Evolutionary conservation across 163 green algal species (phyloP), one percentile per base, ranked within the genome.

Genomic region (Chlamydomonas reinhardtii): DNA sequence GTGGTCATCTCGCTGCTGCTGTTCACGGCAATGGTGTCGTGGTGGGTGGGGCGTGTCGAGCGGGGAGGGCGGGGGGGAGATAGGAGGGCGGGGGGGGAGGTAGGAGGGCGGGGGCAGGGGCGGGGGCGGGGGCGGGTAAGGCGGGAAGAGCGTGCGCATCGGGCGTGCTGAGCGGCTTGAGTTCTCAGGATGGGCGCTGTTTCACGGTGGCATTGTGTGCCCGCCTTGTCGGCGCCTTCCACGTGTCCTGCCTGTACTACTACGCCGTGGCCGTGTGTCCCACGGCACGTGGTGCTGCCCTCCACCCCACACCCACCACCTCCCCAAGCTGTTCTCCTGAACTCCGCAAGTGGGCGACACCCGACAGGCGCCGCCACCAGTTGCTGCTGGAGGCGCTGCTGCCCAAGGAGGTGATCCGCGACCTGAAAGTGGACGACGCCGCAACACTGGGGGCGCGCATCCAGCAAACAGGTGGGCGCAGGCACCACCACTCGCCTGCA

Each of bases 351-450:
- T n/a, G n/a, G n/a, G n/a, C n/a, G n/a, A n/a, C n/a, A 29, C 59
- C 59, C 59, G 39, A 48, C 76, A 84, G 76, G 76, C 64, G 29
- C 4, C 76, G 76, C 8, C 64, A 84, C 76, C 64, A 75, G 76
- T 32, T 56, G 76, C 65, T 84, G 14, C 48, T 84, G 27, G 76
- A 84, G 64, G 76, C 76, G 64, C 62, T 84, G 76, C 76, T 84
- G 39, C 76, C 76, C 0, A 48, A 66, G 22, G 37, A 25, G 1
- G 22, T 84, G 39, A 29, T 83, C 19, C 14, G 17, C 11, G 76
- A 83, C 5, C 37, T 83, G 76, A 37, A 48, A 16, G 59, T 31
- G 25, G 74, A 82, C 8, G 74, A 72, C 74, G 59, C 34, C 32
- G 52, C 59, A 5, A 65, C 0, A 2, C 74, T 72, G 29, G 65